Evolutionary conservation across 1,139 yeast genomes (phyloP).

Genomic region (Suhomyces anneliseae): DNA sequence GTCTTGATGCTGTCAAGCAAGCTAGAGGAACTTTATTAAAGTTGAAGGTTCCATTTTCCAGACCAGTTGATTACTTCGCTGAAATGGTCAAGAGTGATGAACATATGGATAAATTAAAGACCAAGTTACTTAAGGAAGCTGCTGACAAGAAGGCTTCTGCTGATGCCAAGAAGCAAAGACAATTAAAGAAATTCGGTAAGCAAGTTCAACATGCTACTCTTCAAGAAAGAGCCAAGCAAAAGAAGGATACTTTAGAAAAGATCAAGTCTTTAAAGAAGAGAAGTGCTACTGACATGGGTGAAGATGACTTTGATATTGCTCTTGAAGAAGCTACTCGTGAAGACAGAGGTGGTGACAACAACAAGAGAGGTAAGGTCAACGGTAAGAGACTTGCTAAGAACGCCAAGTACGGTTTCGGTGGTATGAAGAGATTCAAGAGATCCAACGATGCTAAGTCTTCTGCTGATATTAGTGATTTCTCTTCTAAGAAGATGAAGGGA

Average conservation of each 20-base stretch:
- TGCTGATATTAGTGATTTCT: constrained; percentile 67
- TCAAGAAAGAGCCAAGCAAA: constrained; percentile 92
- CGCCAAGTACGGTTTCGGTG: constrained; percentile 65
- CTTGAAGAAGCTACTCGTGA: constrained; percentile 81
- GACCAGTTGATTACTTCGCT: constrained; percentile 96
- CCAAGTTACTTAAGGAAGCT: constrained; percentile 79
- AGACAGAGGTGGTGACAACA: constrained; percentile 29
- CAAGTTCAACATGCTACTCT: constrained; percentile 93
- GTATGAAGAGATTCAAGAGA: constrained; percentile 72
- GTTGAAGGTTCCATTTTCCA: constrained; percentile 79
- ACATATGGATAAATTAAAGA: constrained; percentile 93
- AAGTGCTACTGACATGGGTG: constrained; percentile 69
- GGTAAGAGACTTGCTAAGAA: constrained; percentile 67
- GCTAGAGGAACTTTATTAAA: constrained; percentile 67
- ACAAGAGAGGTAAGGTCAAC: constrained; percentile 55
- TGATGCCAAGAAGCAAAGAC: constrained; percentile 93
- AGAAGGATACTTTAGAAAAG: constrained; percentile 86
- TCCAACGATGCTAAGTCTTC: constrained; percentile 75
- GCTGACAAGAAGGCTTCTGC: constrained; percentile 89
- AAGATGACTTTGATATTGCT: constrained; percentile 68
- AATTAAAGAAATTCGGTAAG: constrained; percentile 94
- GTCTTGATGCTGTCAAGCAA: constrained; percentile 75
- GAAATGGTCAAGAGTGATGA: constrained; percentile 98
- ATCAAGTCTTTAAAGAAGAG: constrained; percentile 89
- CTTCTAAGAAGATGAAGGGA: constrained; percentile 48